Evolutionary conservation across 2,329 filamentous ascomycete species (phyloP), one percentile per base, ranked within the genome.

Genomic region (Juglanconis oblonga): DNA sequence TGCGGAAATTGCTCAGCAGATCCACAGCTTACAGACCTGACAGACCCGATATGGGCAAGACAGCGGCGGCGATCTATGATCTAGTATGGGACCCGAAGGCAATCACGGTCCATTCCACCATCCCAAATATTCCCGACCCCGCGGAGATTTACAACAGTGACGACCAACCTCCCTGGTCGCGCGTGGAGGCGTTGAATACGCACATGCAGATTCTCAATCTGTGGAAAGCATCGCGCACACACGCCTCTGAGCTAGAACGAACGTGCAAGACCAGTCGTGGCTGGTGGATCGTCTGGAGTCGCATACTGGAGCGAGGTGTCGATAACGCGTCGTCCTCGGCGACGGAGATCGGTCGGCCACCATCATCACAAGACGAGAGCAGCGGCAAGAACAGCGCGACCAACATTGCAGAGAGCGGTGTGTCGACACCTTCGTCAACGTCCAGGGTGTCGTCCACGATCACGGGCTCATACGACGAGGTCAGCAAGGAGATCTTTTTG

Each of bases 211-310:
- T 89, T 10, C 77, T 90, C 33, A 83, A 82, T 66, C 79, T 84
- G 8, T 81, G 84, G 65, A 72, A 74, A 17, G 70, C 76, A 8
- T 83, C 82, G 2, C 75, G 79, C 5, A 71, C 69, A 2, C 71
- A 77, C 40, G 64, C 66, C 14, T 71, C 72, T 4, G 81, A 84
- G 62, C 69, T 83, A 3, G 87, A 89, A 69, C 78, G 84, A 24
- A 88, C 85, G 1, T 84, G 81, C 67, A 88, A 89, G 76, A 89
- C 87, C 4, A 84, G 77, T 50, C 81, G 86, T 38, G 87, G 86
- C 1, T 89, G 86, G 85, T 89, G 87, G 87, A 78, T 89, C 35
- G 85, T 88, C 32, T 89, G 87, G 87, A 86, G 80, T 52, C 77
- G 84, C 31, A 74, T 87, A 29, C 67, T 81, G 5, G 79, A 79